Evolutionary conservation across 2,329 filamentous ascomycete genomes (phyloP).

Genomic region (Colletotrichum sp.): DNA sequence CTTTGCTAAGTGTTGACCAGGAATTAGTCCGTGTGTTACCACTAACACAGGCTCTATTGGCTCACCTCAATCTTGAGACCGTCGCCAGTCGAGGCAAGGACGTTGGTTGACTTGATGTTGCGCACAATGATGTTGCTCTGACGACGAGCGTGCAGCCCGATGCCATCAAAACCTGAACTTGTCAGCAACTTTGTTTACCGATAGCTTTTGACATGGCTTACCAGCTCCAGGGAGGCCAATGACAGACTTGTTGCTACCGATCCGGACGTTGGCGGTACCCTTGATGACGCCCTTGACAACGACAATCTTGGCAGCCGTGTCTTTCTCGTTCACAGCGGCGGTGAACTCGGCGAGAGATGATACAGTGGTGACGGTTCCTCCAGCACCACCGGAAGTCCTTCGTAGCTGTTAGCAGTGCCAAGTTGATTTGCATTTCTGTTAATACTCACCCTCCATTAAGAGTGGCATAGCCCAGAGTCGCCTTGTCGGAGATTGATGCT

Average conservation of each 20-base stretch:
- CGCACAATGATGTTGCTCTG: slow-evolving; percentile 60
- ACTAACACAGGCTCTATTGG: rapidly evolving
- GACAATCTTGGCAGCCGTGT: slow-evolving; percentile 37
- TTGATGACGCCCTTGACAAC: slow-evolving; percentile 43
- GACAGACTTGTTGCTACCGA: slow-evolving; percentile 49
- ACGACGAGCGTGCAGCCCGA: slow-evolving; percentile 46
- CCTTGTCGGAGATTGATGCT: slow-evolving; percentile 24
- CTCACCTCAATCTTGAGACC: slow-evolving; percentile 34
- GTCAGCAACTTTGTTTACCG: neutral
- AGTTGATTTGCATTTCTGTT: rapidly evolving
- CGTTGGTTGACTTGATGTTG: slow-evolving; percentile 53
- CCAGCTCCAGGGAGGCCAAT: slow-evolving; percentile 36
- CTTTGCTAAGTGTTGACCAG: slow-evolving; percentile 52
- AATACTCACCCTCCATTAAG: slow-evolving; percentile 39
- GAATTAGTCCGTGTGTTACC: slow-evolving; percentile 40
- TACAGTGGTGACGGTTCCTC: slow-evolving; percentile 53
- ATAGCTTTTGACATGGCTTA: neutral
- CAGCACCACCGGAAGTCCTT: slow-evolving; percentile 53
- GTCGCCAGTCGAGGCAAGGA: slow-evolving; percentile 45
- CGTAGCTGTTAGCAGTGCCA: neutral
- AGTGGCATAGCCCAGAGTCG: slow-evolving; percentile 48
- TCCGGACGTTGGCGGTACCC: slow-evolving; percentile 37
- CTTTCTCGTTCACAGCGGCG: slow-evolving; percentile 46
- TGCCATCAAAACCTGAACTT: slow-evolving; percentile 26
- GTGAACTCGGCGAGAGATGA: slow-evolving; percentile 50